These are phyloP conservation scores for Thuidium tamariscinum DNA, from an alignment of 225 moss, liverwort and hornwort species.

Conservation along the genomic window DNA sequence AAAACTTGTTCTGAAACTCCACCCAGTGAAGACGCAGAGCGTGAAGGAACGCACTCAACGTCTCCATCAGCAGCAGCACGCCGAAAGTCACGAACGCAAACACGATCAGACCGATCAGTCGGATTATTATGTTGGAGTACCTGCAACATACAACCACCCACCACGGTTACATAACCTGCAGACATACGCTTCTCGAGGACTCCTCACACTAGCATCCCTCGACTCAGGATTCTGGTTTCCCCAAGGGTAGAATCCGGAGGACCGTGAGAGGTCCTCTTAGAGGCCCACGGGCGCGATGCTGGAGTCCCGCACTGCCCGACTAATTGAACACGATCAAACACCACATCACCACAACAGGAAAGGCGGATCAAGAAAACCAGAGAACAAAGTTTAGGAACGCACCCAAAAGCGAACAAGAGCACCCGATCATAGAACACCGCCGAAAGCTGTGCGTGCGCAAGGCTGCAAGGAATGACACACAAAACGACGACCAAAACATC, in stretches of 20 bases:
- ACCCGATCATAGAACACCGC: slow-evolving; percentile 83
- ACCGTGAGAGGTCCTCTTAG: background rate
- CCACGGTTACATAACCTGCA: background rate
- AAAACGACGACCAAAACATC: background rate
- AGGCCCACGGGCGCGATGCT: background rate
- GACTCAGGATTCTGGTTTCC: background rate
- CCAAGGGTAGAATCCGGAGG: background rate
- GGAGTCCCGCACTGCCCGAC: background rate
- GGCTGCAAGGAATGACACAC: slow-evolving; percentile 32
- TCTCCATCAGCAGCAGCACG: slow-evolving; percentile 88
- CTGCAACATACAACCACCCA: slow-evolving; percentile 12
- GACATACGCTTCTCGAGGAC: background rate
- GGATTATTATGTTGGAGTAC: slow-evolving; percentile 63
- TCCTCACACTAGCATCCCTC: background rate
- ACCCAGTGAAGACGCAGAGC: slow-evolving; percentile 97
- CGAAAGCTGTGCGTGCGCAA: slow-evolving; percentile 87
- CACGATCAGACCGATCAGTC: slow-evolving; percentile 63
- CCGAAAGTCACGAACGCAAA: slow-evolving; percentile 71
- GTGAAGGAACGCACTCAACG: slow-evolving; percentile 86
- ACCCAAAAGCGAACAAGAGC: slow-evolving; percentile 35
- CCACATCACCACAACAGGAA: background rate
- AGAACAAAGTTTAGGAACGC: background rate
- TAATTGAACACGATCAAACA: background rate
- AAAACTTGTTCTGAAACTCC: slow-evolving; percentile 97
- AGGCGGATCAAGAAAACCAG: background rate